Base-by-base conservation (phyloP, 2,329 filamentous ascomycete genomes). In the Aureobasidium sp. region DNA sequence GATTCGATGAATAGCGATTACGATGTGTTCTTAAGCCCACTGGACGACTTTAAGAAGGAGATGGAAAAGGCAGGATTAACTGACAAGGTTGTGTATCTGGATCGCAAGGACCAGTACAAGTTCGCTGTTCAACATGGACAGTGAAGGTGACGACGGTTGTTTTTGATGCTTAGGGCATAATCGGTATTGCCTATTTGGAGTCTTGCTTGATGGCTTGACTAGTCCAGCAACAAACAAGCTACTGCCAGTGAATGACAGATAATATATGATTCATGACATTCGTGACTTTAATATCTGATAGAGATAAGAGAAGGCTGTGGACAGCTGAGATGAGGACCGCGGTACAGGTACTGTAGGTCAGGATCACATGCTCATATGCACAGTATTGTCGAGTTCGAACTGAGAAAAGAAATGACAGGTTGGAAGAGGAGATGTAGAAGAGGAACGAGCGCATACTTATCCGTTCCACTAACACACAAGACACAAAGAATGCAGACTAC, bases 51-150 rank as follows among this genome's bases (percentile, higher is more conserved):
- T 68, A 80, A 82, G 72, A 79, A 78, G 61, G 79, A 79, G 44
- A 79, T 87, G 2, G 72, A 79, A 39, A 75, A 77, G 53, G 80
- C 79, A 2, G 82, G 82, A 1, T 71, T 83, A 65, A 68, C 70
- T 15, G 74, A 80, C 2, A 79, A 79, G 66, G 83, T 87, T 2
- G 80, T 87, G 4, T 86, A 86, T 75, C 70, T 87, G 62, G 83
- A 87, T 67, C 74, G 83, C 15, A 80, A 79, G 50, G 84, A 86
- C 66, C 75, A 82, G 66, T 86, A 81, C 67, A 75, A 73, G 62
- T 87, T 86, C 66, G 75, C 71, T 39, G 82, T 84, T 15, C 48
- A 59, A 23, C 44, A 59, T 10, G 39, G 52, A 32, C 23, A 34
- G 15, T 56, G n/a, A 50, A 20, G 4, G 17, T 5, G 8, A 4